These are phyloP conservation scores for Populus hybrid DNA, from an alignment of 441 rosid genomes.

Conservation along the genomic window DNA sequence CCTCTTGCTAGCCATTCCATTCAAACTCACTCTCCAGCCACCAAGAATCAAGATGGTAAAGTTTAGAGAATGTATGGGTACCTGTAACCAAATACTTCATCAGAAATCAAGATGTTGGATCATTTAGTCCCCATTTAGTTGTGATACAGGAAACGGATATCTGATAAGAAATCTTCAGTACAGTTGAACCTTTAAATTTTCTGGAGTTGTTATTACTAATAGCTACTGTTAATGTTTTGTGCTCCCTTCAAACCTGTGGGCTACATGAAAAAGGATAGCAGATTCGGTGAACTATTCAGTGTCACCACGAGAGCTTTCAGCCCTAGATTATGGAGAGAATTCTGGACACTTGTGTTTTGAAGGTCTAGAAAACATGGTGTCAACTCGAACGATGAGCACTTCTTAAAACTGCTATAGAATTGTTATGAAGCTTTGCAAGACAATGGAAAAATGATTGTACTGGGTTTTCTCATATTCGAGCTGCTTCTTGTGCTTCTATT, in stretches of 20 bases:
- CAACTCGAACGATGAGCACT: constrained; percentile 32
- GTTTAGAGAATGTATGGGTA: constrained; percentile 30
- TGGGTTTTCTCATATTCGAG: constrained; percentile 24
- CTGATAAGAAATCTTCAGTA: constrained; percentile 19
- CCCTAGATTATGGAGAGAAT: constrained; percentile 29
- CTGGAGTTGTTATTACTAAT: too few species aligned
- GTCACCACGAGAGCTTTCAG: constrained; percentile 32
- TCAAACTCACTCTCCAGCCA: constrained; percentile 30
- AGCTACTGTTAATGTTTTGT: too few species aligned
- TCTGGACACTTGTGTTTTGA: constrained; percentile 35
- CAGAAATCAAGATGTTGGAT: constrained; percentile 31
- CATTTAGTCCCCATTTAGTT: constrained; percentile 24
- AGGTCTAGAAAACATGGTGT: constrained; percentile 37
- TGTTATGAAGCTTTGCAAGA: too few species aligned
- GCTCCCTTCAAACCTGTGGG: neutral
- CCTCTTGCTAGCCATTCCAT: constrained; percentile 2
- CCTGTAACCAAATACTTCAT: constrained; percentile 48
- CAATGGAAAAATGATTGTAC: neutral
- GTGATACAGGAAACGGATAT: constrained; percentile 35
- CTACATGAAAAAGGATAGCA: constrained; percentile 24
- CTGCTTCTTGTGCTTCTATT: constrained; percentile 32
- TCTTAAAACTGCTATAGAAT: constrained; percentile 41
- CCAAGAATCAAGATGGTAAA: constrained; percentile 7
- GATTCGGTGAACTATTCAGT: constrained; percentile 33
- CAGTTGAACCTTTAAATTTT: too few species aligned